A percentile compares a stretch with the other conserved stretches of the same genome.
Conservation (phyloP, 177 flowering plant genomes). For the Vitis hybrid region DNA sequence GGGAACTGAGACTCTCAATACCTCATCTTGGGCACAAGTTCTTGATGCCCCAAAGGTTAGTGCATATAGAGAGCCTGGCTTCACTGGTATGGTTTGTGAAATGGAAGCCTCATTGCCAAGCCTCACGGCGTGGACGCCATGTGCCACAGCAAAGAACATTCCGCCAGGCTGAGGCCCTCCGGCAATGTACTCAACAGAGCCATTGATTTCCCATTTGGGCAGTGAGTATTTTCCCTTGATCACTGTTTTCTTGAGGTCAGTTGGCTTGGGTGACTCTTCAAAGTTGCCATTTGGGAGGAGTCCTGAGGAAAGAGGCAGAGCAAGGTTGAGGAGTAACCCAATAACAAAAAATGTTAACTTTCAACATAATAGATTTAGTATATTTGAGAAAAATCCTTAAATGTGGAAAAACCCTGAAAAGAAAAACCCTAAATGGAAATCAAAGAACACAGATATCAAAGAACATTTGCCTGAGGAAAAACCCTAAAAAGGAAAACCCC, state of each 20-base stretch:
- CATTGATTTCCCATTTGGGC: conserved; percentile 82
- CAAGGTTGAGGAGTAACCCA: not conserved
- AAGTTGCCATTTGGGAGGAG: conserved; percentile 86
- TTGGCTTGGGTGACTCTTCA: conserved; percentile 58
- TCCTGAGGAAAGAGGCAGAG: conserved; percentile 36
- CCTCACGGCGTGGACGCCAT: conserved; percentile 82
- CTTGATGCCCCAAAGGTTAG: conserved; percentile 84
- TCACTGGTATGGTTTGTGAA: conserved; percentile 67
- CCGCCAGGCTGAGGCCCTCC: conserved; percentile 97
- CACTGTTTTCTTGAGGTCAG: conserved; percentile 61
- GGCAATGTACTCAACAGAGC: conserved; percentile 81
- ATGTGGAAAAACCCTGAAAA: not conserved
- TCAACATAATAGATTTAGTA: not conserved
- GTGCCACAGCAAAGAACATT: conserved; percentile 78
- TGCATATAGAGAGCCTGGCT: conserved; percentile 62
- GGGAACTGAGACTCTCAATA: conserved; percentile 63
- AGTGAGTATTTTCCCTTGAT: conserved; percentile 56
- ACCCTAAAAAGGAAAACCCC: too few species aligned
- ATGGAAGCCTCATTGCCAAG: conserved; percentile 93
- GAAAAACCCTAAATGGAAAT: not conserved
- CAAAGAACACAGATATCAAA: too few species aligned
- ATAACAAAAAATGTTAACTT: not conserved
- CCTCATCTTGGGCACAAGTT: conserved; percentile 95
- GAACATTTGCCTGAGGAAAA: too few species aligned
- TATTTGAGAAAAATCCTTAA: not conserved